A percentile compares a stretch with the other conserved stretches of the same genome.
Evolutionary conservation across 1,284 basidiomycete genomes (phyloP).

Genomic region (Pyrrhoderma lamaoense): DNA sequence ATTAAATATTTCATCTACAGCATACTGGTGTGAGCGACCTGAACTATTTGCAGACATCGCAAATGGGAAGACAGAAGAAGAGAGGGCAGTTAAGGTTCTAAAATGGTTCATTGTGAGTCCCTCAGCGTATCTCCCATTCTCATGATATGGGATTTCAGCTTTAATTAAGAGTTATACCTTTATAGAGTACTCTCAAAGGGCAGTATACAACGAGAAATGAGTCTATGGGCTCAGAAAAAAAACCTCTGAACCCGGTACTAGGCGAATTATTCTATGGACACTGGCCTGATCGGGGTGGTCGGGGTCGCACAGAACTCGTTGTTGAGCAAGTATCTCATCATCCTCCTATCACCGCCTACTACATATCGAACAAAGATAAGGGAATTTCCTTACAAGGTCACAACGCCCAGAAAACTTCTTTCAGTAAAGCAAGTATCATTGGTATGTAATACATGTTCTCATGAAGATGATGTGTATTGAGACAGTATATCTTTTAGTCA

Average conservation of each 20-base stretch:
- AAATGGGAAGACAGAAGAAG: slow-evolving; percentile 64
- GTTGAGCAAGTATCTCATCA: slow-evolving; percentile 99
- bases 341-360: slow-evolving; percentile 82
- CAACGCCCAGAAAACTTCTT: slow-evolving; percentile 90
- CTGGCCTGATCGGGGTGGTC: slow-evolving; percentile 79
- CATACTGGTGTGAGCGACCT: slow-evolving; percentile 91
- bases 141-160: background rate
- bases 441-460: slow-evolving; percentile 35
- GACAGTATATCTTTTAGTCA: slow-evolving; percentile 43
- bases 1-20: slow-evolving; percentile 29
- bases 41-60: slow-evolving; percentile 79
- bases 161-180: background rate
- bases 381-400: slow-evolving; percentile 82
- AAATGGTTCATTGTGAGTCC: slow-evolving; percentile 84
- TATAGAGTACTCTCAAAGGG: slow-evolving; percentile 81
- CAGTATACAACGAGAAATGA: slow-evolving; percentile 93
- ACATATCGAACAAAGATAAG: slow-evolving; percentile 79
- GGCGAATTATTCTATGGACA: slow-evolving; percentile 93
- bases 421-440: slow-evolving; percentile 66
- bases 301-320: slow-evolving; percentile 78
- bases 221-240: slow-evolving; percentile 95
- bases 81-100: slow-evolving; percentile 69
- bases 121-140: background rate
- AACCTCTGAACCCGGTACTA: slow-evolving; percentile 93
- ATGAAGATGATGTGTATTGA: background rate